Conservation (phyloP, 805 yeast species). For the Candida qinlingensis region DNA sequence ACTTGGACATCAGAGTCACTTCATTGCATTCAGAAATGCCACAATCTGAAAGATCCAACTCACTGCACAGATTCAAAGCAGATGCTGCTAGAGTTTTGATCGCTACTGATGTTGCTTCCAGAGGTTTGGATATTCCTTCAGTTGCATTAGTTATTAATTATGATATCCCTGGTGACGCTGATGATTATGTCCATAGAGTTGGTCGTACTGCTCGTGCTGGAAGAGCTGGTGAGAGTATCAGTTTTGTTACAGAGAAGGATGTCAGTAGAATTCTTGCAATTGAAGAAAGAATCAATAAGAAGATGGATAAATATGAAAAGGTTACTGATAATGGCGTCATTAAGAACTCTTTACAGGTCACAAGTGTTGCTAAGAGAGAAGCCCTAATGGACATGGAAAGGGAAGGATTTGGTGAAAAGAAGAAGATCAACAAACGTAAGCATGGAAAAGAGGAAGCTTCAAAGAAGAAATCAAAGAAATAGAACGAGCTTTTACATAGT, state of each 20-base stretch:
- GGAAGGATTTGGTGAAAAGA: conserved; percentile 79
- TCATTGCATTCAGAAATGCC: conserved; percentile 94
- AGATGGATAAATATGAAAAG: conserved; percentile 69
- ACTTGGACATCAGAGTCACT: conserved; percentile 74
- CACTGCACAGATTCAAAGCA: conserved; percentile 89
- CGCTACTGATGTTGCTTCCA: conserved; percentile 95
- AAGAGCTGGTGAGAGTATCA: conserved; percentile 73
- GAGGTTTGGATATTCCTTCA: conserved; percentile 94
- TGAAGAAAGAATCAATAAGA: conserved; percentile 75
- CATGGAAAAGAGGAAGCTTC: conserved; percentile 11
- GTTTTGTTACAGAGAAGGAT: conserved; percentile 83
- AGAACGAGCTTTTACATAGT: background rate
- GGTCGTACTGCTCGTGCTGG: conserved; percentile 99
- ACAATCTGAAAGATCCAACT: conserved; percentile 84
- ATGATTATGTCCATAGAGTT: conserved; percentile 92
- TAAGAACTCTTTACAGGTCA: conserved; percentile 60
- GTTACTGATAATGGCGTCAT: conserved; percentile 76
- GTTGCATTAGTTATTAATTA: conserved; percentile 88
- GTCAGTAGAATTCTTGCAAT: conserved; percentile 76
- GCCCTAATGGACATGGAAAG: conserved; percentile 91
- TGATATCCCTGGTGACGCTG: conserved; percentile 94
- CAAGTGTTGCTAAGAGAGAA: conserved; percentile 83
- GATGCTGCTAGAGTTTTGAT: conserved; percentile 88
- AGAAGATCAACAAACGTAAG: conserved; percentile 42
- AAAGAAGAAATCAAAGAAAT: conserved; percentile 4